These are phyloP conservation scores for Anisogramma anomala DNA, from an alignment of 2,329 filamentous ascomycete genomes.

Conservation along the genomic window DNA sequence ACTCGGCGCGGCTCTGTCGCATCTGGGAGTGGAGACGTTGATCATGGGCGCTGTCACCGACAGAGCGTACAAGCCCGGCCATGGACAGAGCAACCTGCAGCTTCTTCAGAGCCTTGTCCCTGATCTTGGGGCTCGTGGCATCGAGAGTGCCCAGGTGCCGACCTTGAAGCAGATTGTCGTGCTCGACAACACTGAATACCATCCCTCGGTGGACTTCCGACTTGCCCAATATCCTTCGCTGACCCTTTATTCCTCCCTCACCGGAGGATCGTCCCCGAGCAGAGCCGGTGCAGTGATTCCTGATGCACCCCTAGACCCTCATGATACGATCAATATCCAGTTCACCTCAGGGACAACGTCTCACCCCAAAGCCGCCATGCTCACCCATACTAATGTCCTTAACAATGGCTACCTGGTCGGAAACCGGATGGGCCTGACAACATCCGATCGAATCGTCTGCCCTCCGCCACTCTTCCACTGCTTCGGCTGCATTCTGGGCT, in stretches of 20 bases:
- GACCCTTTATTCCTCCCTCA: slow-evolving; percentile 34
- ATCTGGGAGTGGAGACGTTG: slow-evolving; percentile 61
- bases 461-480: slow-evolving; percentile 82
- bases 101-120: slow-evolving; percentile 36
- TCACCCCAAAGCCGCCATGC: slow-evolving; percentile 79
- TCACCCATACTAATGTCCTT: slow-evolving; percentile 74
- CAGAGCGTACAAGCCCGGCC: slow-evolving; percentile 52
- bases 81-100: slow-evolving; percentile 40
- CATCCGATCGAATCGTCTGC: slow-evolving; percentile 66
- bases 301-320: slow-evolving; percentile 36
- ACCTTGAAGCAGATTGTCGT: slow-evolving; percentile 60
- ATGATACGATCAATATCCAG: slow-evolving; percentile 85
- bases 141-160: slow-evolving; percentile 45
- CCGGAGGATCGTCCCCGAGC: slow-evolving; percentile 12
- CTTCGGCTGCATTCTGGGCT: slow-evolving; percentile 85
- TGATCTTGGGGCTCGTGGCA: slow-evolving; percentile 24
- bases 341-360: slow-evolving; percentile 96
- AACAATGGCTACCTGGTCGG: slow-evolving; percentile 88
- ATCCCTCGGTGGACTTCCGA: slow-evolving; percentile 33
- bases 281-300: slow-evolving; percentile 28
- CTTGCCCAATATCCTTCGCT: slow-evolving; percentile 31
- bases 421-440: slow-evolving; percentile 67
- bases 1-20: slow-evolving; percentile 64
- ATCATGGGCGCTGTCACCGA: slow-evolving; percentile 84
- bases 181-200: slow-evolving; percentile 59